A percentile compares a stretch with the other conserved stretches of the same genome.
Conservation (phyloP, 192 early-diverging fungal species). For the Rhizophagus clarus region DNA sequence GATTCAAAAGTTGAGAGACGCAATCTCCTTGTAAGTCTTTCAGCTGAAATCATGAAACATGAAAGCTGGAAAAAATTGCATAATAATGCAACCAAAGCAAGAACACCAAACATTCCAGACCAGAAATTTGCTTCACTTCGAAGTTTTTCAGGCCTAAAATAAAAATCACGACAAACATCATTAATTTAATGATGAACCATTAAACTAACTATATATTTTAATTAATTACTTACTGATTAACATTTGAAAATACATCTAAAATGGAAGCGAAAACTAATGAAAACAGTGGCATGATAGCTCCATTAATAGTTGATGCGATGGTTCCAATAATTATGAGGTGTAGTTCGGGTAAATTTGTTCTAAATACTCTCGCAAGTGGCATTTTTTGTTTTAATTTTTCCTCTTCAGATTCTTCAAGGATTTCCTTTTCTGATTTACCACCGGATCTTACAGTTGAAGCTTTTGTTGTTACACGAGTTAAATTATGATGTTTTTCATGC, state of each 20-base stretch:
- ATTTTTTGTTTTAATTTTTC: slow-evolving; percentile 48
- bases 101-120: slow-evolving; percentile 37
- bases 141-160: slow-evolving; percentile 23
- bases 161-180: background rate
- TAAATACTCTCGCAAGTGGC: slow-evolving; percentile 55
- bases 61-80: slow-evolving; percentile 35
- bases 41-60: slow-evolving; percentile 57
- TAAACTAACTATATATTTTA: slow-evolving; percentile 49
- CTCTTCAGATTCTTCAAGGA: slow-evolving; percentile 42
- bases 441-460: slow-evolving; percentile 52
- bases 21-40: slow-evolving; percentile 51
- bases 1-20: slow-evolving; percentile 68
- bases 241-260: background rate
- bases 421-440: slow-evolving; percentile 41
- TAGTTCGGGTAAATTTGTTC: slow-evolving; percentile 60
- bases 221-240: slow-evolving; percentile 2
- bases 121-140: slow-evolving; percentile 36
- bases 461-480: slow-evolving; percentile 43
- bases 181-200: slow-evolving; percentile 55
- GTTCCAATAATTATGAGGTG: slow-evolving; percentile 55
- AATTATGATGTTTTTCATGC: slow-evolving; percentile 33
- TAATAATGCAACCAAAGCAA: slow-evolving; percentile 37
- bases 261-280: slow-evolving; percentile 58
- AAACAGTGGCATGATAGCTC: slow-evolving; percentile 78
- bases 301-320: slow-evolving; percentile 65